phyloP scores from a whole-genome alignment of 176 grass and related monocot genomes.

The Saccharum officinarum region DNA sequence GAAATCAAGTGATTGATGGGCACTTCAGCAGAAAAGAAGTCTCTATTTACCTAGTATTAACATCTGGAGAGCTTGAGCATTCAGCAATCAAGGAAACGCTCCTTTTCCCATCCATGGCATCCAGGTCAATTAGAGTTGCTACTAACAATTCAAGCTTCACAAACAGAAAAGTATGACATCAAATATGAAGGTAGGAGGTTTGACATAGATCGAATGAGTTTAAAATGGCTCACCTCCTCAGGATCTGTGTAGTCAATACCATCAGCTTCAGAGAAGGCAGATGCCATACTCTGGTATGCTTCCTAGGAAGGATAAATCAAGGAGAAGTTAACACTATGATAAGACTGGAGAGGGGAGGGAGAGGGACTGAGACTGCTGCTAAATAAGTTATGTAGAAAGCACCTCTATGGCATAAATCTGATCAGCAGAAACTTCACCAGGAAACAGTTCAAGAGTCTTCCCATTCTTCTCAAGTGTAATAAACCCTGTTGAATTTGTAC shows the following conservation, averaged over 20 bases:
- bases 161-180: slow-evolving; percentile 37
- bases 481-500: slow-evolving; percentile 54
- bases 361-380: not conserved
- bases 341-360: not conserved
- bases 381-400: slow-evolving; percentile 35
- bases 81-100: slow-evolving; percentile 86
- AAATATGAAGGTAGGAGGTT: slow-evolving; percentile 7
- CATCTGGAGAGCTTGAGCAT: slow-evolving; percentile 96
- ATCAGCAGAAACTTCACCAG: slow-evolving; percentile 71
- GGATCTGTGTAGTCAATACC: slow-evolving; percentile 96
- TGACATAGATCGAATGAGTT: not conserved
- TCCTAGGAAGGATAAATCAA: slow-evolving; percentile 49
- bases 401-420: slow-evolving; percentile 93
- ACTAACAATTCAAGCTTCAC: slow-evolving; percentile 90
- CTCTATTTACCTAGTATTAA: slow-evolving; percentile 78
- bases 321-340: not conserved
- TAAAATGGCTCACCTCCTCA: slow-evolving; percentile 67
- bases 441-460: slow-evolving; percentile 72
- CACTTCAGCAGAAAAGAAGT: not conserved
- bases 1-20: not conserved
- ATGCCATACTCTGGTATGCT: slow-evolving; percentile 90
- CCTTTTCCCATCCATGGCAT: slow-evolving; percentile 97
- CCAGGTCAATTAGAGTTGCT: slow-evolving; percentile 91
- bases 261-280: slow-evolving; percentile 93
- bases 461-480: slow-evolving; percentile 93